These are phyloP conservation scores for Mimosa pudica DNA, from an alignment of 306 rosid genomes.

Conservation along the genomic window DNA sequence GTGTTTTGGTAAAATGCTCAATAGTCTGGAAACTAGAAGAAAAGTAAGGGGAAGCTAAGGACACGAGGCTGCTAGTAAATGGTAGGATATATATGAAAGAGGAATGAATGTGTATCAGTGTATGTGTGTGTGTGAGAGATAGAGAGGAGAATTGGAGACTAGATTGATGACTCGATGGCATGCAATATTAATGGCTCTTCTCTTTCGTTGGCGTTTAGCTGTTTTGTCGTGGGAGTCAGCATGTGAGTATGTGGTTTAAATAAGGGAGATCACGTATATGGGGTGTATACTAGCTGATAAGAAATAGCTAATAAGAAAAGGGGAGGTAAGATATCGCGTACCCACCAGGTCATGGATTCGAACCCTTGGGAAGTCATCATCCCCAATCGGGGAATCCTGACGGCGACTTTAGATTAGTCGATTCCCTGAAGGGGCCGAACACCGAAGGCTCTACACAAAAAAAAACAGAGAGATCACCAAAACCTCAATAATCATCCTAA, in stretches of 20 bases:
- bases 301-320: too few species aligned
- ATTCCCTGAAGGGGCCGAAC: too few species aligned
- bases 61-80: neutral
- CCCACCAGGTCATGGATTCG: too few species aligned
- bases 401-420: too few species aligned
- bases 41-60: neutral
- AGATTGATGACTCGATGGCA: neutral
- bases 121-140: too few species aligned
- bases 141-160: neutral
- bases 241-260: conserved; percentile 32
- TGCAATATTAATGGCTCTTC: conserved; percentile 14
- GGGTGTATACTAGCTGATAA: too few species aligned
- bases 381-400: too few species aligned
- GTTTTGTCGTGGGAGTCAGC: conserved; percentile 28
- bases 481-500: neutral
- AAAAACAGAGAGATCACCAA: too few species aligned
- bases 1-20: neutral
- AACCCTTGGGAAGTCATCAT: too few species aligned
- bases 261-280: conserved; percentile 23
- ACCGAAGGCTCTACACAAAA: too few species aligned
- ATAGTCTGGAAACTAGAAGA: neutral
- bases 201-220: conserved; percentile 4
- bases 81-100: conserved; percentile 1
- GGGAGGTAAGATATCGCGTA: too few species aligned
- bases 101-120: too few species aligned